A percentile compares a stretch with the other conserved stretches of the same genome.
phyloP scores from a whole-genome alignment of 495 filamentous ascomycete genomes.

The Lophium mytilinum region DNA sequence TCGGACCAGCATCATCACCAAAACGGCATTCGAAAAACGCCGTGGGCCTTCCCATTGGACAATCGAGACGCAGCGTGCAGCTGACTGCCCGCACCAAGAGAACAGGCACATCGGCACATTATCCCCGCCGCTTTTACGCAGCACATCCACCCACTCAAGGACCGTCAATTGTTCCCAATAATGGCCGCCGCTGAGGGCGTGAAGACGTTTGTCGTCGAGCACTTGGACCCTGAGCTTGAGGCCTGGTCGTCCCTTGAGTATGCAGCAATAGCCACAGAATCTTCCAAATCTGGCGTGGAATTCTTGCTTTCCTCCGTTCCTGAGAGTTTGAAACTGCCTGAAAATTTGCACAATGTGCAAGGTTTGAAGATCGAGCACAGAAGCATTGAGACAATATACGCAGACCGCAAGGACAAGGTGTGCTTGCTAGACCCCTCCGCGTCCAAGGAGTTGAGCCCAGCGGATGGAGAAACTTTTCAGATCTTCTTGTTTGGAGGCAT shows the following conservation, averaged over 20 bases:
- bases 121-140: not conserved
- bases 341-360: slow-evolving; percentile 47
- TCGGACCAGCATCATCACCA: slow-evolving; percentile 6
- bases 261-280: slow-evolving; percentile 73
- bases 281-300: slow-evolving; percentile 51
- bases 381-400: slow-evolving; percentile 73
- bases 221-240: slow-evolving; percentile 89
- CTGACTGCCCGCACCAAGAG: slow-evolving; percentile 18
- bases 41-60: slow-evolving; percentile 10
- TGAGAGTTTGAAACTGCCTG: slow-evolving; percentile 55
- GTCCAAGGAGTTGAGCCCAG: slow-evolving; percentile 66
- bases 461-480: slow-evolving; percentile 75
- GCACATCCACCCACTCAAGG: not conserved
- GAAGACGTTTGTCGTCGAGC: slow-evolving; percentile 82
- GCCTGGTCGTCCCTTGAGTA: slow-evolving; percentile 92
- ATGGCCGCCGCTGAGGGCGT: not conserved
- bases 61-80: slow-evolving; percentile 15
- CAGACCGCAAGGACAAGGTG: slow-evolving; percentile 55
- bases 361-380: slow-evolving; percentile 59
- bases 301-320: slow-evolving; percentile 87
- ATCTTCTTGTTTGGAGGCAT: slow-evolving; percentile 95
- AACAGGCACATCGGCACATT: slow-evolving; percentile 20
- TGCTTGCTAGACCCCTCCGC: slow-evolving; percentile 88
- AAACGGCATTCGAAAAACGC: slow-evolving; percentile 6
- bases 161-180: not conserved